phyloP scores from a whole-genome alignment of 2,329 filamentous ascomycete species.

The Raffaelea albimanens region DNA sequence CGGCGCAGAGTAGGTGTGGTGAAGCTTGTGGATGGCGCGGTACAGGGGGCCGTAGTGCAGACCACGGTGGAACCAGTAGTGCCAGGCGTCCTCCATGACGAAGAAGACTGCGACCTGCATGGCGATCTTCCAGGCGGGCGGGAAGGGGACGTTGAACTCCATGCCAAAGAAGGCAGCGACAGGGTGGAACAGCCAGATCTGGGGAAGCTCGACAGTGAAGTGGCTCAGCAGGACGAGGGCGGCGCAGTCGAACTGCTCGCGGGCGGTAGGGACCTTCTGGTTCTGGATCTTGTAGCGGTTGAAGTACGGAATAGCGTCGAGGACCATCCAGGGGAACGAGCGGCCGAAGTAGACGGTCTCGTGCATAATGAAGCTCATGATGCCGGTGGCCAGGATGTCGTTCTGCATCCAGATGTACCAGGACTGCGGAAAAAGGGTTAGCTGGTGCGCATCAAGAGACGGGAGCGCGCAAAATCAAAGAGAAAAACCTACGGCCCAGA shows the following conservation, averaged over 20 bases:
- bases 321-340: conserved; percentile 81
- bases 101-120: conserved; percentile 92
- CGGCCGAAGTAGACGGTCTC: conserved; percentile 92
- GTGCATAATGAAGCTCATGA: conserved; percentile 96
- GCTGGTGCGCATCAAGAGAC: not conserved
- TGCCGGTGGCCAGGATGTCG: conserved; percentile 88
- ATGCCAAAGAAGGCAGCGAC: conserved; percentile 90
- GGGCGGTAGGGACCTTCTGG: conserved; percentile 80
- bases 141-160: conserved; percentile 82
- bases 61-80: conserved; percentile 91
- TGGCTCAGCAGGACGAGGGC: conserved; percentile 87
- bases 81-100: conserved; percentile 92
- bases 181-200: conserved; percentile 99
- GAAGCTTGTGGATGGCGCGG: conserved; percentile 96
- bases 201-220: conserved; percentile 95
- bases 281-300: conserved; percentile 91
- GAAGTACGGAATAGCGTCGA: conserved; percentile 80
- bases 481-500: conserved; percentile 62
- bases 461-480: conserved; percentile 2
- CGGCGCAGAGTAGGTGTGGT: conserved; percentile 96
- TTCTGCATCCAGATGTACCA: conserved; percentile 99
- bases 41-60: conserved; percentile 95
- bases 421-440: conserved; percentile 32
- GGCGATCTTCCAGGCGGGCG: conserved; percentile 73
- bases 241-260: conserved; percentile 92